These are phyloP conservation scores for Silene coronaria DNA, from an alignment of 179 eudicot species.

Conservation along the genomic window DNA sequence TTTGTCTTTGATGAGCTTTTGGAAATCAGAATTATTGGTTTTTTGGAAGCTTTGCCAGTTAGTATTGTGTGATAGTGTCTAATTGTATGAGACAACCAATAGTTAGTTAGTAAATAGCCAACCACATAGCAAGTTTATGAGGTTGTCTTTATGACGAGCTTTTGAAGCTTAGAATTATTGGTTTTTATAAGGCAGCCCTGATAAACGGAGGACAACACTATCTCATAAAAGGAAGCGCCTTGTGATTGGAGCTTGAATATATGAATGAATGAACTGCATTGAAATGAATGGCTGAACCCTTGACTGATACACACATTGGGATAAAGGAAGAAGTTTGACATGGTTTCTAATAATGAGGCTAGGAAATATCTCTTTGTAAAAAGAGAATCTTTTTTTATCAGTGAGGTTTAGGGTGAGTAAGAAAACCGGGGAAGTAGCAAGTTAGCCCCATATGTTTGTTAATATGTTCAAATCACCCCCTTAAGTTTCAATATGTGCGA, in stretches of 20 bases:
- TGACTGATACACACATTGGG: background rate
- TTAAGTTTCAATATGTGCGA: too few relatives aligned
- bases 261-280: background rate
- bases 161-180: background rate
- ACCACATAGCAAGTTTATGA: background rate
- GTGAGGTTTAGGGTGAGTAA: background rate
- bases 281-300: background rate
- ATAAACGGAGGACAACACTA: background rate
- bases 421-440: too few relatives aligned
- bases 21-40: background rate
- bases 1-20: background rate
- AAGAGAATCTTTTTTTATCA: background rate
- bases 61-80: background rate
- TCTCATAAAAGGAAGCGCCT: background rate
- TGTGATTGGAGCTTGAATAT: background rate
- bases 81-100: background rate
- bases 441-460: too few relatives aligned
- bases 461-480: too few relatives aligned
- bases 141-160: background rate
- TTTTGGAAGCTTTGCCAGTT: background rate
- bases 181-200: background rate
- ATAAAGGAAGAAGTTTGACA: background rate
- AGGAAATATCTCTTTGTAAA: background rate
- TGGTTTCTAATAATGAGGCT: background rate
- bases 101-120: too few relatives aligned